Evolutionary conservation across 805 yeast genomes (phyloP), one percentile per base, ranked within the genome.

Genomic region (Wickerhamiella domercqiae): DNA sequence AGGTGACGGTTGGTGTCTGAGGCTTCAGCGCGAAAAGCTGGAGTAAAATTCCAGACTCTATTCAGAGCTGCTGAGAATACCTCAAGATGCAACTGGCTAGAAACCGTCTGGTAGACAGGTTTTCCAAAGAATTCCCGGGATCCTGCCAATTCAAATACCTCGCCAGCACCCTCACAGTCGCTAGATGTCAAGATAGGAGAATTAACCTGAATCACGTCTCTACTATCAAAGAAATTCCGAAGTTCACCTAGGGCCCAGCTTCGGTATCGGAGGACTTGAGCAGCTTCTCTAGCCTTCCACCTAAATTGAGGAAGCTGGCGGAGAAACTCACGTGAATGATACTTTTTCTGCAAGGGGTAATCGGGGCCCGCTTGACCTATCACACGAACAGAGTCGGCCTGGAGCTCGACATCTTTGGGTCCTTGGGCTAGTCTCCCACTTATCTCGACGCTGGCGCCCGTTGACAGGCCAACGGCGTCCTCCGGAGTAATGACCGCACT

Each of bases 131-230:
- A 50, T 37, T 50, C 53, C 1, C 68, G 46, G 34, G 59, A 63
- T 1, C 64, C 58, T 32, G 63, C 66, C 7, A 86, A 59, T 33
- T 59, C 61, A 47, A 90, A 90, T 43, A 80, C 70, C 53, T 90
- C 97, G 3, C 97, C 97, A 3, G 94, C 96, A 14, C 98, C 97
- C 60, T 90, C 99, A 54, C 97, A 87, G 55, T 90, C 98, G 1
- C 93, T 73, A 7, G 81, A 65, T 0, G 98, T 90, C 17, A 87
- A 60, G 9, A 87, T 49, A 5, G 99, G 98, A 3, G 97, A 93
- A 19, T 75, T 64, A 0, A 81, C 83, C 59, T 82, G 86, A 11
- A 66, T 58, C 46, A 81, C 83, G 11, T 68, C 68, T 15, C 66
- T 48, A 0, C 51, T 39, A 15, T 63, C 59, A 54, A 82, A 81